These are phyloP conservation scores for Cercospora zeae-maydis DNA, from an alignment of 2,329 filamentous ascomycete species.

Conservation along the genomic window DNA sequence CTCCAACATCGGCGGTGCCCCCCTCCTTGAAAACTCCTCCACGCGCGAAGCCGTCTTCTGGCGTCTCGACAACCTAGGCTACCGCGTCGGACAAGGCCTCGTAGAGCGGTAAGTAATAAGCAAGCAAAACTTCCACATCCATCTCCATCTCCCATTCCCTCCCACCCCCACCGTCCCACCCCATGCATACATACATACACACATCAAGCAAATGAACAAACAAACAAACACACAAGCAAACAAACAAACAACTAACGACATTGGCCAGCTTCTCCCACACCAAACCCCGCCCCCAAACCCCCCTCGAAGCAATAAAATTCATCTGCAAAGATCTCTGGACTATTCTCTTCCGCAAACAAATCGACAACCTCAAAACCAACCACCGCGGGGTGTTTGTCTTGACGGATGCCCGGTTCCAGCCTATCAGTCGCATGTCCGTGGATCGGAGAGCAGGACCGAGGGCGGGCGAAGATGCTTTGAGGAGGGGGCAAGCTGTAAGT, in stretches of 20 bases:
- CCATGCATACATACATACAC: slow-evolving; percentile 54
- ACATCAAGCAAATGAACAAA: slow-evolving; percentile 36
- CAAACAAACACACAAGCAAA: slow-evolving; percentile 57
- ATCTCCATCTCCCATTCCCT: background rate
- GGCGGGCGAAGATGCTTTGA: slow-evolving; percentile 49
- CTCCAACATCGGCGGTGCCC: slow-evolving; percentile 15
- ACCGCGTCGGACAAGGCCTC: slow-evolving; percentile 86
- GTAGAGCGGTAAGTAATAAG: slow-evolving; percentile 70
- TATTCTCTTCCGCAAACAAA: slow-evolving; percentile 90
- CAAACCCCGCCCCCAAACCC: slow-evolving; percentile 82
- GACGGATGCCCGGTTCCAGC: slow-evolving; percentile 87
- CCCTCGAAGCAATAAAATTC: slow-evolving; percentile 95
- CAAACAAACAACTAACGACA: background rate
- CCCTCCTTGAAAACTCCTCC: slow-evolving; percentile 60
- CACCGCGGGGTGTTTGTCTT: slow-evolving; percentile 94
- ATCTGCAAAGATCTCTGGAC: slow-evolving; percentile 98
- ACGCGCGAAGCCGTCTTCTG: slow-evolving; percentile 81
- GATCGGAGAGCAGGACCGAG: slow-evolving; percentile 45
- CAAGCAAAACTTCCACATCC: background rate
- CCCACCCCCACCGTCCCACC: background rate
- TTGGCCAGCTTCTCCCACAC: background rate
- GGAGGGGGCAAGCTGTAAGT: slow-evolving; percentile 74
- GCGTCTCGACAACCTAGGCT: slow-evolving; percentile 78
- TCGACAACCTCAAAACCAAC: slow-evolving; percentile 98
- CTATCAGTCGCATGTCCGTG: slow-evolving; percentile 84